Percentiles rank a stretch among this genome's conserved stretches.
Conservation (phyloP, 345 rosid genomes). For the Eucalyptus cloeziana region DNA sequence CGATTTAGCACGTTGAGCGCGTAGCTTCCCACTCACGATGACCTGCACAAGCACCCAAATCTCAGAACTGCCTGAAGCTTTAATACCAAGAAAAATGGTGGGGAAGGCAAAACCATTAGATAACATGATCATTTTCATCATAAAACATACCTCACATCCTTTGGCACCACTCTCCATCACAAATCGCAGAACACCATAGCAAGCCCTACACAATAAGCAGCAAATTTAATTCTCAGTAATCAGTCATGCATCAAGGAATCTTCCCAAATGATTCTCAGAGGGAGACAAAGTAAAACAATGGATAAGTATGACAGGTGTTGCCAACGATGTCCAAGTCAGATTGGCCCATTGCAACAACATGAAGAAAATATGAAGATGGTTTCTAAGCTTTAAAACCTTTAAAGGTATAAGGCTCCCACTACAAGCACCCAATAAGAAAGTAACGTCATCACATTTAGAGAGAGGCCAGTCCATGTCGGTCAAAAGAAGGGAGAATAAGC, state of each 20-base stretch:
- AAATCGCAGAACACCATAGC: constrained; percentile 26
- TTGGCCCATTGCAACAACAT: neutral
- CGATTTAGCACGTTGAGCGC: constrained; percentile 29
- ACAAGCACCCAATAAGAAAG: neutral
- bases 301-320: neutral
- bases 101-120: neutral
- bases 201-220: constrained; percentile 9
- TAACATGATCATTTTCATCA: neutral
- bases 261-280: neutral
- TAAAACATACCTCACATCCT: constrained; percentile 20
- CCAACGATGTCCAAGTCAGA: neutral
- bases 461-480: neutral
- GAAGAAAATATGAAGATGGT: neutral
- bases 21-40: constrained; percentile 32
- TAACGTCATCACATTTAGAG: neutral
- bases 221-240: neutral
- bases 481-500: neutral
- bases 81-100: neutral
- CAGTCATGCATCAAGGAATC: neutral
- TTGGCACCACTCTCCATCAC: constrained; percentile 40
- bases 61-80: neutral
- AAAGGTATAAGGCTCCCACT: neutral
- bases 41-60: constrained; percentile 2
- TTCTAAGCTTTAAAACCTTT: neutral
- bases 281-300: neutral